Evolutionary conservation across 169 alveolate genomes (phyloP).

Genomic region (Plasmodium inui): DNA sequence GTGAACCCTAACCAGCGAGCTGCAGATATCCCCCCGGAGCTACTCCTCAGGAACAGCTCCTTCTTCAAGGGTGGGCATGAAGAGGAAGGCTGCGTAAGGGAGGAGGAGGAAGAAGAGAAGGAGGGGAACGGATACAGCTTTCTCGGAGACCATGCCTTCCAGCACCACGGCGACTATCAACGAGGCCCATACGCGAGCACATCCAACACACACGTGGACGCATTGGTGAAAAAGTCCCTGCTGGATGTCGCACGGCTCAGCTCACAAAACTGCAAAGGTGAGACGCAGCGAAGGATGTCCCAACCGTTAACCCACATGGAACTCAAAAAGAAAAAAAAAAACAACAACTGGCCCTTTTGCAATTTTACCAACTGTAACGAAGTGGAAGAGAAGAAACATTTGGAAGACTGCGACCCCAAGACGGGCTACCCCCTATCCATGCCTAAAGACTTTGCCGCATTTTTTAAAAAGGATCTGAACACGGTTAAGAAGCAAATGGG

Average conservation of each 20-base stretch:
- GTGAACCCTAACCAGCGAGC: slow-evolving; percentile 66
- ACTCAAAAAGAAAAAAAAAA: slow-evolving; percentile 59
- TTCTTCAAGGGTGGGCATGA: slow-evolving; percentile 9
- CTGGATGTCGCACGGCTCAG: slow-evolving; percentile 18
- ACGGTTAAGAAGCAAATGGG: slow-evolving; percentile 69
- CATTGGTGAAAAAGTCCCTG: slow-evolving; percentile 24
- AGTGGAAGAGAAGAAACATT: background rate
- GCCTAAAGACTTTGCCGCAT: slow-evolving; percentile 83
- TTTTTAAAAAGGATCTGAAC: slow-evolving; percentile 77
- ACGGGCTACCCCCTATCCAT: slow-evolving; percentile 79
- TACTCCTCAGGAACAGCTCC: slow-evolving; percentile 61
- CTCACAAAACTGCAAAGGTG: background rate
- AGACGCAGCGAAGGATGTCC: slow-evolving; percentile 4
- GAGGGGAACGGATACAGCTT: background rate
- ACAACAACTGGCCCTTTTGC: slow-evolving; percentile 80
- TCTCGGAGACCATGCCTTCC: background rate
- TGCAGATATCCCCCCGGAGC: slow-evolving; percentile 47
- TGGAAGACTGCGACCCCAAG: slow-evolving; percentile 66
- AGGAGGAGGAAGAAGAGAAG: background rate
- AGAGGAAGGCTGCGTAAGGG: background rate
- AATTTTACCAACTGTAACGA: slow-evolving; percentile 41
- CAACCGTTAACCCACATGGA: slow-evolving; percentile 11
- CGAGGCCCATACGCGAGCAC: background rate
- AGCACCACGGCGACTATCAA: background rate
- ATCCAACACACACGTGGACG: slow-evolving; percentile 39